Conservation (phyloP, 148 eudicot genomes). For the Fagopyrum homotropicum region DNA sequence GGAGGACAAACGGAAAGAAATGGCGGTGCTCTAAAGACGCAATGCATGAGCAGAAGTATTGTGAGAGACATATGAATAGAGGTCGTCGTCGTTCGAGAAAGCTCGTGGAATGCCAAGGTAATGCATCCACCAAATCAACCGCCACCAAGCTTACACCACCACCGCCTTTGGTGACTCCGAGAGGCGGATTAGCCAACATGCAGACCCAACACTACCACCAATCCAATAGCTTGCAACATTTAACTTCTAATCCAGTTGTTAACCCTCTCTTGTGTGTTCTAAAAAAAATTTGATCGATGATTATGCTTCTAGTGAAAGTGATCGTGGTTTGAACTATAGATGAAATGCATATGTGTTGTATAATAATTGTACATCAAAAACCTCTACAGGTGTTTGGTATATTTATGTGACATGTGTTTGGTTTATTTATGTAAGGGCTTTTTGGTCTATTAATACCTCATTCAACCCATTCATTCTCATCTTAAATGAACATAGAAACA, state of each 20-base stretch:
- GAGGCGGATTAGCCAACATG: conserved; percentile 25
- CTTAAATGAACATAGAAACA: too few species aligned
- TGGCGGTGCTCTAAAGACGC: conserved; percentile 95
- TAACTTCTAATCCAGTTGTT: conserved; percentile 20
- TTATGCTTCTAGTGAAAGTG: too few species aligned
- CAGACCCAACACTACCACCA: conserved; percentile 24
- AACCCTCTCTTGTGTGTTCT: conserved; percentile 12
- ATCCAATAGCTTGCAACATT: conserved; percentile 29
- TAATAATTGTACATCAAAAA: too few species aligned
- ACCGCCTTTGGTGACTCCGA: conserved; percentile 21
- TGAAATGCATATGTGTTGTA: neutral
- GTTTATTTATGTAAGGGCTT: too few species aligned
- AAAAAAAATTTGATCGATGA: neutral
- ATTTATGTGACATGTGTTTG: too few species aligned
- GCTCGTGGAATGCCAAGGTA: conserved; percentile 67
- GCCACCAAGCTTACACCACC: neutral
- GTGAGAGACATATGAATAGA: conserved; percentile 85
- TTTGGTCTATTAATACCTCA: too few species aligned
- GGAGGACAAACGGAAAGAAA: conserved; percentile 90
- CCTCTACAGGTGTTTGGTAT: too few species aligned
- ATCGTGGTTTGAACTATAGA: neutral
- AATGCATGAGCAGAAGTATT: conserved; percentile 80
- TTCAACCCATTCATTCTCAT: too few species aligned
- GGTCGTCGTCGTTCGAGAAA: conserved; percentile 99
- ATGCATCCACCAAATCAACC: conserved; percentile 7